Evolutionary conservation across 306 rosid species (phyloP), one percentile per base, ranked within the genome.

Genomic region (Arachis hypogaea): DNA sequence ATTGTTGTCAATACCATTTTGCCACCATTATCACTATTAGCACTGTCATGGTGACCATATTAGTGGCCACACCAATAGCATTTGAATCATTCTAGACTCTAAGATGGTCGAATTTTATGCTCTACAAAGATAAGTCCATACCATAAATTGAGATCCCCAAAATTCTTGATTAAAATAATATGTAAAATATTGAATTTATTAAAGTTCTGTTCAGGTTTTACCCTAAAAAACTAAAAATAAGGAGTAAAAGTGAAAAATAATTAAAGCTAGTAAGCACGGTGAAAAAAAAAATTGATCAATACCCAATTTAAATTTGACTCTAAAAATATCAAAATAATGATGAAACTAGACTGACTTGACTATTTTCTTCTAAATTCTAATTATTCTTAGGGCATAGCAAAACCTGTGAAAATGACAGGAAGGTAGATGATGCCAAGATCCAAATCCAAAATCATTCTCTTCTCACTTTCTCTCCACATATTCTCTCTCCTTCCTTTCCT

Each of bases 51-150:
- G 94, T 77, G 76, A 92, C 88, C 97, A 93, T 93, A 43, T 89
- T 96, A 8, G 98, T 93, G 78, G 94, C 86, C 56, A 93, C 98
- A 28, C 97, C 97, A 0, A 94, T 88, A 11, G 82, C 16, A 82
- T 93, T 97, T 3, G 98, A 84, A 59, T 97, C 98, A 36, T 97
- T 94, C 82, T 91, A 96, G 70, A 93, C 80, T 73, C 76, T 85
- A 28, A 93, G 60, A 30, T 84, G 86, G 46, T 89, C 91, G 63
- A 93, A 89, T 38, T 67, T 85, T 11, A 91, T 86, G 71, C 92
- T 91, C 98, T 93, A 86, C 81, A 80, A 4, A 50, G 59, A 72
- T 6, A 22, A 22, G 1, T 22, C 1, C 28, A 22, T 22, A 22
- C 28, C 28, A 22, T 22, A 22, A 22, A 22, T 22, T 22, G 28